Percentiles rank a stretch among this genome's conserved stretches.
Evolutionary conservation across 176 grass and related monocot species (phyloP).

Genomic region (Zizania latifolia): DNA sequence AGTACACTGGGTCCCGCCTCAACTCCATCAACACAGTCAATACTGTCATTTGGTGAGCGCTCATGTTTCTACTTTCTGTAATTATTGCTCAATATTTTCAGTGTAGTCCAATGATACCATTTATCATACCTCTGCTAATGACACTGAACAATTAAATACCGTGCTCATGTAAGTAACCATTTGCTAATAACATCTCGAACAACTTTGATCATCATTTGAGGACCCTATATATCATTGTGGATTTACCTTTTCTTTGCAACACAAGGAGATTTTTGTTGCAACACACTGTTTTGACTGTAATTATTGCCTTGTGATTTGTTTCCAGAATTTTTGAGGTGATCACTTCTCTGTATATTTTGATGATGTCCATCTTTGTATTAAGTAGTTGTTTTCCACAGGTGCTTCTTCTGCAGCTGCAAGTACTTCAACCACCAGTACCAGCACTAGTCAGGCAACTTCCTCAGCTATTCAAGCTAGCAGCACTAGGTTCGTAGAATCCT

Average conservation of each 20-base stretch:
- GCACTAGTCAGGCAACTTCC: conserved; percentile 54
- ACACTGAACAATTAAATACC: background rate
- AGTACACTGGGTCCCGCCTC: conserved; percentile 38
- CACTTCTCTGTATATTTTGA: background rate
- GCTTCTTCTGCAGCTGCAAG: conserved; percentile 46
- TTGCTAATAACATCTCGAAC: background rate
- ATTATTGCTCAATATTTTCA: background rate
- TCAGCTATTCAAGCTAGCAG: conserved; percentile 63
- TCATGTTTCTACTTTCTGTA: background rate
- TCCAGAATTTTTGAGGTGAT: background rate
- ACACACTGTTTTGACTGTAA: background rate
- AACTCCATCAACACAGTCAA: conserved; percentile 22
- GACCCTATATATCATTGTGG: background rate
- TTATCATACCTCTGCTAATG: background rate
- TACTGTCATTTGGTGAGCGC: conserved; percentile 56
- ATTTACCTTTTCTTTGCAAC: background rate
- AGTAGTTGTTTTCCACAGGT: conserved; percentile 30
- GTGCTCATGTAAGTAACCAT: background rate
- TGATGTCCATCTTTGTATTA: conserved; percentile 2
- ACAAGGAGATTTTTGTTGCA: background rate
- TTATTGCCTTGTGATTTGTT: background rate
- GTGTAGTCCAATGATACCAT: background rate
- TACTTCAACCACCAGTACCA: conserved; percentile 36
- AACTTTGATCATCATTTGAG: background rate
- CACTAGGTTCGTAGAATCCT: conserved; percentile 52